Percentiles rank a stretch among this genome's conserved stretches.
phyloP scores from a whole-genome alignment of 1,139 yeast genomes.

The Chernovozyma sophiae-reginae region DNA sequence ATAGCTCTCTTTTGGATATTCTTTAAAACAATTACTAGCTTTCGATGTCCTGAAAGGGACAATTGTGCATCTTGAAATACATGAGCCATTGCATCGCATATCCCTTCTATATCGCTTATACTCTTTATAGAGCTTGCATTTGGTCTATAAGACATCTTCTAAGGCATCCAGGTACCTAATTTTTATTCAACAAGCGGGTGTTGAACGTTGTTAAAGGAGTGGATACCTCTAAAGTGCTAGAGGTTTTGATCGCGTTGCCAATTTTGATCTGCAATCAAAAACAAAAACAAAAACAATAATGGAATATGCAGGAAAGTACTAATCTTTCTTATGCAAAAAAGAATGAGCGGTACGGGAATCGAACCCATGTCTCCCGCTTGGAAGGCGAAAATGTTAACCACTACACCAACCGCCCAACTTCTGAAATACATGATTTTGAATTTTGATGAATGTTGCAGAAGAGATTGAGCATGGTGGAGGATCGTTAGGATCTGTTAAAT shows the following conservation, averaged over 20 bases:
- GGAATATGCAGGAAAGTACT: no score
- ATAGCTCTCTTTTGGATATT: conserved; percentile 56
- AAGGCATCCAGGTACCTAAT: background rate
- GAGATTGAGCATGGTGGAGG: no score
- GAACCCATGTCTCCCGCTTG: conserved; percentile 82
- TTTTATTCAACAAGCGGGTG: background rate
- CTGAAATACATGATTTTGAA: background rate
- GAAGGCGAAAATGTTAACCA: conserved; percentile 62
- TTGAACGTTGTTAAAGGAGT: no score
- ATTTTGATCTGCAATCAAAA: background rate
- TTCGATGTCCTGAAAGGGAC: conserved; percentile 71
- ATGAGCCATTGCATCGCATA: conserved; percentile 49
- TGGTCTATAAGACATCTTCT: conserved; percentile 7
- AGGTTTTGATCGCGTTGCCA: no score
- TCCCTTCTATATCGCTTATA: conserved; percentile 23
- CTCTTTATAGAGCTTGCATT: conserved; percentile 16
- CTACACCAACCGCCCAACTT: conserved; percentile 48
- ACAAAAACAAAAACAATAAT: conserved; percentile 2
- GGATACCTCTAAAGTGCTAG: no score
- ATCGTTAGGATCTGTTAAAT: no score
- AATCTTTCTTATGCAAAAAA: no score
- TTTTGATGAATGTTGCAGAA: no score
- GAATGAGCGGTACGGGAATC: conserved; percentile 74
- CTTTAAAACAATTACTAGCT: conserved; percentile 61
- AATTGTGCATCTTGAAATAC: conserved; percentile 81